Percentiles rank a stretch among this genome's conserved stretches.
Conservation (phyloP, 1,139 yeast genomes). For the Yamadazyma dendronema region DNA sequence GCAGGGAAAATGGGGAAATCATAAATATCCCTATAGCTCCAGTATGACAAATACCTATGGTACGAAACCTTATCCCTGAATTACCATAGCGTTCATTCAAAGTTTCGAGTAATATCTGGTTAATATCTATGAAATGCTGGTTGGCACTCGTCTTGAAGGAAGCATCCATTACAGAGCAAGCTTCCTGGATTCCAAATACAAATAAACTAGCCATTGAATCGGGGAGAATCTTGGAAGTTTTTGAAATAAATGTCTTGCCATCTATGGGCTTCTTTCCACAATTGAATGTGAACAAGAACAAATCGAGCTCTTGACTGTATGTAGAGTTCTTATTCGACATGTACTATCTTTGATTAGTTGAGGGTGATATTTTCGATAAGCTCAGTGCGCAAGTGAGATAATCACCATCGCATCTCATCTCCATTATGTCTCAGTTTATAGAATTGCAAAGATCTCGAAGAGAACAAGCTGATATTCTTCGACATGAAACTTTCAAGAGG, state of each 20-base stretch:
- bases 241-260: conserved; percentile 22
- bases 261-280: conserved; percentile 31
- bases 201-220: conserved; percentile 42
- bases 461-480: conserved; percentile 39
- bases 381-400: no score
- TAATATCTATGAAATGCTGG: conserved; percentile 38
- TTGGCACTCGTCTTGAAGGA: conserved; percentile 43
- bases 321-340: neutral
- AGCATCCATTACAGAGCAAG: conserved; percentile 64
- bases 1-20: conserved; percentile 44
- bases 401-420: neutral
- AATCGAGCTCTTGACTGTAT: conserved; percentile 7
- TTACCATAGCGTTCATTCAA: conserved; percentile 33
- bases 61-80: conserved; percentile 34
- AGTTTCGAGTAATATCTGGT: conserved; percentile 38
- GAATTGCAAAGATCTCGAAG: conserved; percentile 36
- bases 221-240: conserved; percentile 30
- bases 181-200: conserved; percentile 75
- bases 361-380: no score
- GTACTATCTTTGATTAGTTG: no score
- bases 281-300: conserved; percentile 42
- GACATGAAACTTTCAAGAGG: conserved; percentile 30
- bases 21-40: conserved; percentile 71
- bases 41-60: conserved; percentile 45
- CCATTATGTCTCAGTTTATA: conserved; percentile 31